phyloP scores from a whole-genome alignment of 2,329 filamentous ascomycete genomes.

The Ceratocystis albifundus region DNA sequence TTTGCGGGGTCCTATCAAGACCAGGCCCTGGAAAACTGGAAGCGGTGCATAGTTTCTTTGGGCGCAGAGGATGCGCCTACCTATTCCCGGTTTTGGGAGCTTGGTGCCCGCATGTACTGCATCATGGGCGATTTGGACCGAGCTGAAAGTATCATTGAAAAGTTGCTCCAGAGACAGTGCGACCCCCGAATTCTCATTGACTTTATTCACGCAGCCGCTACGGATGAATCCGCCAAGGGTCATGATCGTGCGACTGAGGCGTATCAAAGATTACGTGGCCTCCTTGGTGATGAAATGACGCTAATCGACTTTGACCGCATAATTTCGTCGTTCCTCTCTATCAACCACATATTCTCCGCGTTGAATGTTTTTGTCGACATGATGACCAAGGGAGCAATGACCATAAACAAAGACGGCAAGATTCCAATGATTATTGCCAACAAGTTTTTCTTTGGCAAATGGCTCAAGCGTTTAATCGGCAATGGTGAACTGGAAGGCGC shows the following conservation, averaged over 20 bases:
- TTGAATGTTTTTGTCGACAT: conserved; percentile 77
- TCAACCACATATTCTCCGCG: conserved; percentile 53
- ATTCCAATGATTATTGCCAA: conserved; percentile 48
- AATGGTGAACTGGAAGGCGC: conserved; percentile 60
- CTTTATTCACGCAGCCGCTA: conserved; percentile 51
- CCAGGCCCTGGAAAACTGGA: conserved; percentile 54
- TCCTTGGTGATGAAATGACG: conserved; percentile 48
- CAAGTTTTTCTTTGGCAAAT: conserved; percentile 75
- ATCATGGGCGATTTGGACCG: conserved; percentile 45
- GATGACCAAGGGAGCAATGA: conserved; percentile 55
- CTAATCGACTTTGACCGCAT: conserved; percentile 68
- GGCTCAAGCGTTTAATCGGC: conserved; percentile 74
- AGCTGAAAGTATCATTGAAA: conserved; percentile 45
- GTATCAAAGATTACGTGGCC: conserved; percentile 53
- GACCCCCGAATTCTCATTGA: conserved; percentile 51
- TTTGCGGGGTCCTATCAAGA: conserved; percentile 50
- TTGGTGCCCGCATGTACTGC: conserved; percentile 55
- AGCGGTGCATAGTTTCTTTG: conserved; percentile 43
- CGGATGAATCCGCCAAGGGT: conserved; percentile 30
- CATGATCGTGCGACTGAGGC: conserved; percentile 52
- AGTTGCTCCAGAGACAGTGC: conserved; percentile 39
- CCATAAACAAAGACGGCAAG: conserved; percentile 33
- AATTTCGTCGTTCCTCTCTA: conserved; percentile 57
- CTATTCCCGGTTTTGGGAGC: conserved; percentile 47
- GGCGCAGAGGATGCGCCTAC: conserved; percentile 36